A percentile compares a stretch with the other conserved stretches of the same genome.
Evolutionary conservation across 352 stramenopile genomes (phyloP).

Genomic region (Globisporangium cystogenes): DNA sequence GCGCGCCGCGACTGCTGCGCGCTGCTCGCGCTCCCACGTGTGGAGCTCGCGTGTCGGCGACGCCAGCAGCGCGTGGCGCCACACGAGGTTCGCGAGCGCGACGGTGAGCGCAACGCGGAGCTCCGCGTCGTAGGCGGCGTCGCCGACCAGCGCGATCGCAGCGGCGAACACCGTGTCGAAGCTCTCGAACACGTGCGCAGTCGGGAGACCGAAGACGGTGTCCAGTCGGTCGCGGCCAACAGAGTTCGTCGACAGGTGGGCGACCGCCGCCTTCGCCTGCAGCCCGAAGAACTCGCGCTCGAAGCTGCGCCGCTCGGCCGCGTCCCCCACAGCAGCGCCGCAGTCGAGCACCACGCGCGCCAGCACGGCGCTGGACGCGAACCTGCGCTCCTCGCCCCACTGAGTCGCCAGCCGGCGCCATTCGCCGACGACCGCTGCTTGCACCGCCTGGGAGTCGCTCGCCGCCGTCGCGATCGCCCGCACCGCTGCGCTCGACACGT

Average conservation of each 20-base stretch:
- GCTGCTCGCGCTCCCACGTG: constrained; percentile 39
- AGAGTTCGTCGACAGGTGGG: constrained; percentile 13
- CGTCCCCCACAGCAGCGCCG: constrained; percentile 12
- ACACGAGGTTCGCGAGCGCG: constrained; percentile 37
- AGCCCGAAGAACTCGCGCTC: constrained; percentile 37
- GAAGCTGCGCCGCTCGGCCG: constrained; percentile 1
- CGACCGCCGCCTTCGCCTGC: constrained; percentile 44
- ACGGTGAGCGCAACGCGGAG: constrained; percentile 21
- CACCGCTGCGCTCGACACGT: constrained; percentile 28
- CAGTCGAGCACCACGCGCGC: constrained; percentile 12
- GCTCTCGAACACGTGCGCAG: constrained; percentile 15
- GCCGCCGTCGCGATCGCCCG: constrained; percentile 16
- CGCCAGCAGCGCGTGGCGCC: constrained; percentile 14
- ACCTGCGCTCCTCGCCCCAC: constrained; percentile 24
- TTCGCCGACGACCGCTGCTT: constrained; percentile 19
- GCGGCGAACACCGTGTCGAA: constrained; percentile 19
- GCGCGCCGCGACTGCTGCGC: constrained; percentile 24
- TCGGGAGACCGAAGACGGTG: constrained; percentile 21
- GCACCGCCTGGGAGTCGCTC: neutral
- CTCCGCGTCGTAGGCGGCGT: constrained; percentile 1
- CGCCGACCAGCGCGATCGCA: neutral
- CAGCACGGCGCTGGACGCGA: constrained; percentile 36
- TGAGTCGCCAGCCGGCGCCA: constrained; percentile 18
- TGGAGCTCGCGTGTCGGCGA: neutral
- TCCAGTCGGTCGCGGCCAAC: no score